A percentile compares a stretch with the other conserved stretches of the same genome.
phyloP scores from a whole-genome alignment of 768 basidiomycete genomes.

The Tricholoma sp. region DNA sequence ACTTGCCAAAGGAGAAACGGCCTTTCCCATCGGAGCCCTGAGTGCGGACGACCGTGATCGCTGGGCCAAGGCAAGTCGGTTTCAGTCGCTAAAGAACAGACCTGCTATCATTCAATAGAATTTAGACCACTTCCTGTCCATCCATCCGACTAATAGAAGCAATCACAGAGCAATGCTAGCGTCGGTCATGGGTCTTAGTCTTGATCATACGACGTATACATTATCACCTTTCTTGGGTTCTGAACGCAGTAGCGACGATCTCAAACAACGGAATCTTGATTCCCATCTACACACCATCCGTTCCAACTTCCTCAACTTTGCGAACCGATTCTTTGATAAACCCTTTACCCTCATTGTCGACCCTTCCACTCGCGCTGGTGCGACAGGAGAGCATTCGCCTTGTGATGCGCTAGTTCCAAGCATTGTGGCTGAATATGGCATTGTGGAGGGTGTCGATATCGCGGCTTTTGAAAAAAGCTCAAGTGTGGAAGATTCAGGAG shows the following conservation, averaged over 20 bases:
- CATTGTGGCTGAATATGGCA: constrained; percentile 77
- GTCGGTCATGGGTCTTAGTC: constrained; percentile 74
- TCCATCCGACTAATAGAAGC: constrained; percentile 61
- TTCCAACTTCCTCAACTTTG: constrained; percentile 50
- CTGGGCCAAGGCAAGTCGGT: constrained; percentile 65
- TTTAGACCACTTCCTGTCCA: constrained; percentile 56
- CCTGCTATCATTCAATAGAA: constrained; percentile 45
- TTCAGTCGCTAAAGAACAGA: not conserved
- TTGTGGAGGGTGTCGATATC: constrained; percentile 61
- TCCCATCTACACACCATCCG: constrained; percentile 74
- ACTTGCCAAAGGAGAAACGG: constrained; percentile 45
- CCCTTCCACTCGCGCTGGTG: constrained; percentile 76
- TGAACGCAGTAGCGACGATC: constrained; percentile 23
- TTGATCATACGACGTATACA: constrained; percentile 67
- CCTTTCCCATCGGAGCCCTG: constrained; percentile 62
- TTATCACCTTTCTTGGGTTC: constrained; percentile 24
- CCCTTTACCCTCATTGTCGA: constrained; percentile 79
- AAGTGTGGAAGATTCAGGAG: constrained; percentile 9
- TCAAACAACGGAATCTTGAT: constrained; percentile 42
- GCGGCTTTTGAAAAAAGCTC: constrained; percentile 29
- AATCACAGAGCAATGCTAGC: constrained; percentile 61
- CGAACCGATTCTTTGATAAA: constrained; percentile 92
- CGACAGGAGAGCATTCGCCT: constrained; percentile 87
- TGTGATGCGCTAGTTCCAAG: constrained; percentile 89
- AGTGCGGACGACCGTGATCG: constrained; percentile 76